Evolutionary conservation across 306 rosid species (phyloP).

Genomic region (Pyrus pyrifolia): DNA sequence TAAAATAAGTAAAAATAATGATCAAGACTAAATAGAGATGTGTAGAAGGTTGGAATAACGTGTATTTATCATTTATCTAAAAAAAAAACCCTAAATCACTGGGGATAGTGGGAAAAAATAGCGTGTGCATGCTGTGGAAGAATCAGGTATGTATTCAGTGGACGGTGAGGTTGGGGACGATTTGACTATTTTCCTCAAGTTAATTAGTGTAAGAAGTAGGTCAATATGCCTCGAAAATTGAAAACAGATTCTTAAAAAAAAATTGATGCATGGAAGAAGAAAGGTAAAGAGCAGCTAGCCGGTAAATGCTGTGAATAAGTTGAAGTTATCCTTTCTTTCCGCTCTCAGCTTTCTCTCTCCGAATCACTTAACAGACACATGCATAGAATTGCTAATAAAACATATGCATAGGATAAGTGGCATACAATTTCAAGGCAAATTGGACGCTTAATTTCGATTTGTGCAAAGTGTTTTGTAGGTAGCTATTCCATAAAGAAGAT

Average conservation of each 20-base stretch:
- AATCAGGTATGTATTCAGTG: not conserved
- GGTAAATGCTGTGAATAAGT: not conserved
- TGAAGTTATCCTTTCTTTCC: not conserved
- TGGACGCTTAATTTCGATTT: not conserved
- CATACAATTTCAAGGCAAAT: not conserved
- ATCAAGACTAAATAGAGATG: too few species aligned
- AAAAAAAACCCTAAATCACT: too few species aligned
- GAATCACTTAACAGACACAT: conserved; percentile 1
- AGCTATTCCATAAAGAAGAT: not conserved
- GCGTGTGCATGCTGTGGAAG: not conserved
- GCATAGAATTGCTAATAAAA: not conserved
- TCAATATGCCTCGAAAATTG: conserved; percentile 6
- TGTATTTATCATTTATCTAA: not conserved
- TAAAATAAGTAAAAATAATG: too few species aligned
- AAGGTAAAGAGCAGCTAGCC: not conserved
- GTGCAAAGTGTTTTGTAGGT: not conserved
- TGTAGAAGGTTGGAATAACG: too few species aligned
- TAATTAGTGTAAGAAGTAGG: not conserved
- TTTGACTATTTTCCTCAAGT: not conserved
- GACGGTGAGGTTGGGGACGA: not conserved
- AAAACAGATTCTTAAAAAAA: not conserved
- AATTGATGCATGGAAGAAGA: not conserved
- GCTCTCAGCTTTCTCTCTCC: not conserved
- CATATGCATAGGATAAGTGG: not conserved
- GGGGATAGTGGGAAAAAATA: too few species aligned